Evolutionary conservation across 495 filamentous ascomycete species (phyloP).

Genomic region (Xylaria cubensis): DNA sequence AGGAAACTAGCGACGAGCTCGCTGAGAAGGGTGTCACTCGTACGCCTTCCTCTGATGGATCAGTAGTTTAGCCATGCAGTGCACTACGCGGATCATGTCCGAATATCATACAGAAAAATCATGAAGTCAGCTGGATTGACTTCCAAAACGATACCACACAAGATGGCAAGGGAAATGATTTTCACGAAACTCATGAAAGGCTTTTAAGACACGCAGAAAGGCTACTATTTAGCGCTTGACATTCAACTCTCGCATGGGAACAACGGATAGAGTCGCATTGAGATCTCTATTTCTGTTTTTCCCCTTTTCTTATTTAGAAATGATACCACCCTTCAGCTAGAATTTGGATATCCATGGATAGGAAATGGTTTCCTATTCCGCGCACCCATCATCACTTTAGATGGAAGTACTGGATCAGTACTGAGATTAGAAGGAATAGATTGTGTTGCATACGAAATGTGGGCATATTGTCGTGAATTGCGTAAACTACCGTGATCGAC

Average conservation of each 20-base stretch:
- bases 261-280: not conserved
- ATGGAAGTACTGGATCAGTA: not conserved
- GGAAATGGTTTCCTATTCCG: not conserved
- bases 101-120: not conserved
- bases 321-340: constrained; percentile 14
- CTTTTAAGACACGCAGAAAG: not conserved
- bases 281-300: not conserved
- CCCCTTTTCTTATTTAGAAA: constrained; percentile 5
- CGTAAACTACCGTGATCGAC: not conserved
- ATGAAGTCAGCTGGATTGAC: not conserved
- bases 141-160: not conserved
- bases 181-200: constrained; percentile 12
- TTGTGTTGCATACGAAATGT: not conserved
- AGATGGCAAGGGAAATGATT: not conserved
- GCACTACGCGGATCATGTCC: not conserved
- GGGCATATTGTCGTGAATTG: not conserved
- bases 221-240: not conserved
- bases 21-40: not conserved
- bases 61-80: not conserved
- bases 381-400: not conserved
- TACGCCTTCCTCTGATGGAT: not conserved
- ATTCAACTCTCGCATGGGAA: constrained; percentile 3
- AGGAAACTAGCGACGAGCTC: constrained; percentile 26
- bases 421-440: constrained; percentile 13
- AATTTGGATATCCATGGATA: constrained; percentile 12